Evolutionary conservation across 2,329 filamentous ascomycete genomes (phyloP).

Genomic region (Aspergillus ibericus): DNA sequence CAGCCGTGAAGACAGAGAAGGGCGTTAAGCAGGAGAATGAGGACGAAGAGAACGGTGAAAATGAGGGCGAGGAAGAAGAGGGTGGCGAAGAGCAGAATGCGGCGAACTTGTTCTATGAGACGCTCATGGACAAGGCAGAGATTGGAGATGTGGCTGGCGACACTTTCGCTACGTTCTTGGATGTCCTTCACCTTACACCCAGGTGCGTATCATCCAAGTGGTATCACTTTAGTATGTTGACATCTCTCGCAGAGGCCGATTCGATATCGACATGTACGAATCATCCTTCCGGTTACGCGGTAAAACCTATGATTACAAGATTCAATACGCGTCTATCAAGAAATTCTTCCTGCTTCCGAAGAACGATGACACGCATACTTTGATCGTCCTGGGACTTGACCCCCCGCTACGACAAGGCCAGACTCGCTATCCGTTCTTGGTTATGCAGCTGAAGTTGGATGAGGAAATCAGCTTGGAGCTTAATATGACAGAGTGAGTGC

Average conservation of each 20-base stretch:
- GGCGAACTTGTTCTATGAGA: slow-evolving; percentile 96
- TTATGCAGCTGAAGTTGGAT: slow-evolving; percentile 98
- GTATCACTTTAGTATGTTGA: slow-evolving; percentile 18
- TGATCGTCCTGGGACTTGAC: slow-evolving; percentile 92
- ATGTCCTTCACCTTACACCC: slow-evolving; percentile 94
- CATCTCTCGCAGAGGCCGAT: slow-evolving; percentile 72
- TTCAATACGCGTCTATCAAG: slow-evolving; percentile 96
- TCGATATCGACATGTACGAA: slow-evolving; percentile 99
- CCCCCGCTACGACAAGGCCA: slow-evolving; percentile 95
- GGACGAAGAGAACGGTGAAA: slow-evolving; percentile 64
- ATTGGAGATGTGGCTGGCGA: slow-evolving; percentile 99
- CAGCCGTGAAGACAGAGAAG: slow-evolving; percentile 71
- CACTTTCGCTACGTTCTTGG: slow-evolving; percentile 94
- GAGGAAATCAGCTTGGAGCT: slow-evolving; percentile 96
- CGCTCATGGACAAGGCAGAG: slow-evolving; percentile 95
- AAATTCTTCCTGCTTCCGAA: slow-evolving; percentile 99
- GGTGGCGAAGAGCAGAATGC: slow-evolving; percentile 86
- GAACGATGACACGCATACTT: slow-evolving; percentile 94
- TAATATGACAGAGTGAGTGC: slow-evolving; percentile 76
- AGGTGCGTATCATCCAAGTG: slow-evolving; percentile 54
- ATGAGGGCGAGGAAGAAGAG: slow-evolving; percentile 66
- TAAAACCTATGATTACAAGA: slow-evolving; percentile 99
- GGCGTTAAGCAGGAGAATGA: slow-evolving; percentile 59
- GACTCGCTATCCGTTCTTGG: slow-evolving; percentile 95
- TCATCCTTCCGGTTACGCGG: slow-evolving; percentile 93